These are phyloP conservation scores for Eimeria maxima DNA, from an alignment of 169 alveolate species.

Conservation along the genomic window DNA sequence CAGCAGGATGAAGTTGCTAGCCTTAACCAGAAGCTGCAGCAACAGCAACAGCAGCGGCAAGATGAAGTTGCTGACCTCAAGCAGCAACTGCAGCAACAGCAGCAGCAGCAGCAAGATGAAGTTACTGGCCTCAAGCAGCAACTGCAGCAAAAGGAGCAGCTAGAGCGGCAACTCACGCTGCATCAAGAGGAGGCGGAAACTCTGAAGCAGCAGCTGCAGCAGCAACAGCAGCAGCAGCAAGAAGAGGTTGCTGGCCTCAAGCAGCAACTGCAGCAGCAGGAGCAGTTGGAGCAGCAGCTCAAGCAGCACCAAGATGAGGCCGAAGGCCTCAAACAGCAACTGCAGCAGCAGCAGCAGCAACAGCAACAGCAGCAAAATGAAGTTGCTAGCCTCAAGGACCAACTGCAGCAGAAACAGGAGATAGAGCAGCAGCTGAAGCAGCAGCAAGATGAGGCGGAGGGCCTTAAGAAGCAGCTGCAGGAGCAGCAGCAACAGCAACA, in stretches of 20 bases:
- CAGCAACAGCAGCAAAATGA: background rate
- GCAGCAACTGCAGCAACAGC: constrained; percentile 47
- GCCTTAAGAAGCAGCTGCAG: background rate
- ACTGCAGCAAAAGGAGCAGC: background rate
- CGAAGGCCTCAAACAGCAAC: background rate
- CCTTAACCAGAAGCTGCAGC: constrained; percentile 21
- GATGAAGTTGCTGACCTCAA: background rate
- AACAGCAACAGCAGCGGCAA: constrained; percentile 19
- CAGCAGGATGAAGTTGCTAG: background rate
- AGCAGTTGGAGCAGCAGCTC: constrained; percentile 13
- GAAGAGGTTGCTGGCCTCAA: background rate
- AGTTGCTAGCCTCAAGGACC: constrained; percentile 5
- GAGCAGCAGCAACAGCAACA: constrained; percentile 15
- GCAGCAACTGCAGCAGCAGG: background rate
- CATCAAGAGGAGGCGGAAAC: background rate
- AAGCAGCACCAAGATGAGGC: background rate
- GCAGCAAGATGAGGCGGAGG: background rate
- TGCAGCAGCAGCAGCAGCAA: constrained; percentile 15
- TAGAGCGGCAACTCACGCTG: background rate
- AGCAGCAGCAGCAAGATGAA: background rate
- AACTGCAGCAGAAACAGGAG: background rate
- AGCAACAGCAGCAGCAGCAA: background rate
- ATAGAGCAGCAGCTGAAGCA: constrained; percentile 25
- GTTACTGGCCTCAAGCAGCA: constrained; percentile 6
- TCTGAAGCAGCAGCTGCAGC: constrained; percentile 10